phyloP scores from a whole-genome alignment of 2,329 filamentous ascomycete species.

The Claviceps humidiphila region DNA sequence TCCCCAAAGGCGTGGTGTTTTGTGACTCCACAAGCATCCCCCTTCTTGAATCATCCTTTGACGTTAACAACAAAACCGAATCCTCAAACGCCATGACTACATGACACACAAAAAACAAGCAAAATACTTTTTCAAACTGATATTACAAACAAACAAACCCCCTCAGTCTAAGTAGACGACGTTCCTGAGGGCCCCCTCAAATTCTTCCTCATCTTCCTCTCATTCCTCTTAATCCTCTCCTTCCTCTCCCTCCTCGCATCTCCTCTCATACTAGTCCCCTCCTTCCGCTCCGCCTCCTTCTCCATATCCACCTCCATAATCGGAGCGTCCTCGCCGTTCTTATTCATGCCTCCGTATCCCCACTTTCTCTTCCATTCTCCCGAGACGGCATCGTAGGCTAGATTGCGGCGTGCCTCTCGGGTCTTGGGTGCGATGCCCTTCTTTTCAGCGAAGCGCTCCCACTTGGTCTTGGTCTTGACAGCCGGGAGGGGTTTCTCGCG shows the following conservation, averaged over 20 bases:
- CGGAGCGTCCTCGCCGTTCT: constrained; percentile 73
- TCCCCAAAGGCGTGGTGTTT: no score
- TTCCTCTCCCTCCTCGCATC: constrained; percentile 51
- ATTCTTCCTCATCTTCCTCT: constrained; percentile 57
- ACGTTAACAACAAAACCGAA: no score
- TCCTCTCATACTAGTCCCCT: constrained; percentile 46
- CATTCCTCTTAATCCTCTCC: constrained; percentile 59
- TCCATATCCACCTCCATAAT: constrained; percentile 82
- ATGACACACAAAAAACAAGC: background rate
- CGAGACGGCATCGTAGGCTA: constrained; percentile 70
- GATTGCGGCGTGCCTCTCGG: constrained; percentile 58
- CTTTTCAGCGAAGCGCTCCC: constrained; percentile 92
- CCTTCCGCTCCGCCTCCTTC: constrained; percentile 49
- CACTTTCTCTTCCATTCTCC: constrained; percentile 89
- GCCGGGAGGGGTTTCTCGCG: constrained; percentile 85
- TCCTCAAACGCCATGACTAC: background rate
- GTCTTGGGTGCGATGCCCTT: constrained; percentile 91
- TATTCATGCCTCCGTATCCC: constrained; percentile 87
- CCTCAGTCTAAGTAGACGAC: constrained; percentile 1
- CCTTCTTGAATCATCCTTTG: no score
- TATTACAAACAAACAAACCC: background rate
- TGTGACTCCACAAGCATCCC: no score
- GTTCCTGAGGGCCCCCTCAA: constrained; percentile 29
- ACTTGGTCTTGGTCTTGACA: constrained; percentile 75
- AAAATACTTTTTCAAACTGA: background rate